Percentiles rank a stretch among this genome's conserved stretches.
These are phyloP conservation scores for Yamadazyma philogaea DNA, from an alignment of 805 yeast species.

Conservation along the genomic window DNA sequence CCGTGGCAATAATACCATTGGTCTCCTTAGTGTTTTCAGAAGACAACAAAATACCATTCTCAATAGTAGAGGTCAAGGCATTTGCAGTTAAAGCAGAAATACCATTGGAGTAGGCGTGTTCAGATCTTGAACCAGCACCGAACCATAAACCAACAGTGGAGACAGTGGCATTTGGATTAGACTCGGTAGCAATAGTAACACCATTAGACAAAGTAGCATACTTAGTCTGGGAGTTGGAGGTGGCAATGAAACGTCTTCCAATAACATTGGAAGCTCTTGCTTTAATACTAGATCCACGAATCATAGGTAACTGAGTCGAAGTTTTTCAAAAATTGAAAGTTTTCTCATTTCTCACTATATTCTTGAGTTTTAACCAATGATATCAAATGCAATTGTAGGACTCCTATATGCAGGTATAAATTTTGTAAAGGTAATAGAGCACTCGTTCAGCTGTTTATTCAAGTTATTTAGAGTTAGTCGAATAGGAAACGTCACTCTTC, in stretches of 20 bases:
- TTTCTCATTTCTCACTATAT: conserved; percentile 7
- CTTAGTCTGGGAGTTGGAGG: conserved; percentile 57
- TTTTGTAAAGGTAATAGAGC: too few relatives aligned
- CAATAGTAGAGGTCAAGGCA: conserved; percentile 41
- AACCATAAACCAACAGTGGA: conserved; percentile 67
- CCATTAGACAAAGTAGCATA: conserved; percentile 74
- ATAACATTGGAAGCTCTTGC: conserved; percentile 22
- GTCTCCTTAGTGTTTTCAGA: conserved; percentile 59
- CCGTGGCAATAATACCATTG: conserved; percentile 58
- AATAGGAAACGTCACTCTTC: not conserved
- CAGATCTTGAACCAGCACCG: conserved; percentile 78
- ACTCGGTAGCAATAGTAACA: conserved; percentile 67
- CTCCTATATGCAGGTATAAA: conserved; percentile 3
- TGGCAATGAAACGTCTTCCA: conserved; percentile 57
- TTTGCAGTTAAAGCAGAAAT: conserved; percentile 62
- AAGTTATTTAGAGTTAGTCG: not conserved
- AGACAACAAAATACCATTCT: conserved; percentile 55
- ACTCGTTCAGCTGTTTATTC: too few relatives aligned
- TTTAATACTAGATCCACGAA: conserved; percentile 42
- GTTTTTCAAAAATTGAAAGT: conserved; percentile 7
- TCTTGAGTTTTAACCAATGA: conserved; percentile 16
- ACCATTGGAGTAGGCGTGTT: conserved; percentile 81
- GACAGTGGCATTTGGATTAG: conserved; percentile 51
- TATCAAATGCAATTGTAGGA: conserved; percentile 14
- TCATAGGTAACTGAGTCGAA: conserved; percentile 22